Evolutionary conservation across 108 stramenopile species (phyloP), one percentile per base, ranked within the genome.

Genomic region (Bacterosira constricta): DNA sequence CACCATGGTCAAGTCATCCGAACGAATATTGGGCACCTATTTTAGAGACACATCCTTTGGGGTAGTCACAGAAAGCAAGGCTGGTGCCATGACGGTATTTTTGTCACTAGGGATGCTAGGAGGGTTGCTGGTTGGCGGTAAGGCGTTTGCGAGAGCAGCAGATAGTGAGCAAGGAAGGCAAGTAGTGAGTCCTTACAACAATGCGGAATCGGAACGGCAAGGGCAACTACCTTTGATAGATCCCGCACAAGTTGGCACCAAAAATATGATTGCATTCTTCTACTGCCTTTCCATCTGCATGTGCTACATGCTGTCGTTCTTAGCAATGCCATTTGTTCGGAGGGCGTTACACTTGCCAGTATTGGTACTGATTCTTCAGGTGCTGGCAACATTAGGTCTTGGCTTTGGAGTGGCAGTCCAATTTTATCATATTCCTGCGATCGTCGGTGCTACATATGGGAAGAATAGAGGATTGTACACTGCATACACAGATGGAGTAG

Each of bases 401-500:
- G 88, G 90, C 1, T 82, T 85, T 45, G 87, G 88, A 35, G 82
- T 94, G 30, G 86, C 92, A 25, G 90, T 91, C 8, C 87, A 83
- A 70, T 86, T 71, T 58, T 94, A 88, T 26, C 88, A 88, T 45
- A 88, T 94, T 67, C 92, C 92, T 12, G 83, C 86, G 20, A 60
- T 91, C 51, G 92, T 91, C 5, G 85, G 86, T 25, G 80, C 84
- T 32, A 82, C 85, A 6, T 94, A 85, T 87, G 90, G 88, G 6
- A 72, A 76, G 8, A 77, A 87, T 66, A 85, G 85, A 83, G 92
- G 90, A 26, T 62, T 90, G 31, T 94, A 86, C 50, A 46, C 82
- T 38, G 79, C 87, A 4, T 90, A 90, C 26, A 88, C 88, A 3
- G 92, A 94, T 63, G 92, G 90, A 11, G 83, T 91, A 42, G 92